Evolutionary conservation across 2,329 filamentous ascomycete species (phyloP).

Genomic region (Talaromyces sp.): DNA sequence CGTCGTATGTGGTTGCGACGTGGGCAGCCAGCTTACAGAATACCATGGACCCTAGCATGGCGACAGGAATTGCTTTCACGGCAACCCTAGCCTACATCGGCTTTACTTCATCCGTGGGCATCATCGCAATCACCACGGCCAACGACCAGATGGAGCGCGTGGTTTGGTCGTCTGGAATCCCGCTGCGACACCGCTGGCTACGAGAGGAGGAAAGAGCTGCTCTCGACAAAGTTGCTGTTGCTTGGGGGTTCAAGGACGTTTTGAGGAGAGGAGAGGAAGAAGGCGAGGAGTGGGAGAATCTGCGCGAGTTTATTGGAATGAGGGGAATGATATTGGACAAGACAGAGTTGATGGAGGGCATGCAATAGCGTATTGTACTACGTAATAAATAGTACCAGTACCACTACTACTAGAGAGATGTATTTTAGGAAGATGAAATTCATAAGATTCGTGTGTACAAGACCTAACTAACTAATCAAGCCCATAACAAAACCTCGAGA

Average conservation of each 20-base stretch:
- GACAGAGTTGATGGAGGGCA: constrained; percentile 86
- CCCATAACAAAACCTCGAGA: neutral
- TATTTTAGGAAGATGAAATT: neutral
- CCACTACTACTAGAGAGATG: too few relatives aligned
- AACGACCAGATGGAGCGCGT: constrained; percentile 96
- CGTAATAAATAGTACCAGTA: too few relatives aligned
- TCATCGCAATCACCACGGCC: constrained; percentile 76
- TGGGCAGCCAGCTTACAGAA: constrained; percentile 62
- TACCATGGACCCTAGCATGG: constrained; percentile 68
- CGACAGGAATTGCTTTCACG: constrained; percentile 71
- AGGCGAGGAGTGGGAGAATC: constrained; percentile 78
- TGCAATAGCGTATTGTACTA: constrained; percentile 54
- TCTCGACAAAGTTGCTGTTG: constrained; percentile 75
- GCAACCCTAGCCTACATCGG: constrained; percentile 79
- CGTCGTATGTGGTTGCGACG: constrained; percentile 60
- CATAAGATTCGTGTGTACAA: constrained; percentile 3
- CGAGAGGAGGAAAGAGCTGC: constrained; percentile 85
- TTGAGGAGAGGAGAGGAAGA: constrained; percentile 83
- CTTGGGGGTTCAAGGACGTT: constrained; percentile 84
- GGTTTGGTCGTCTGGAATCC: constrained; percentile 79
- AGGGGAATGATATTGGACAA: constrained; percentile 87
- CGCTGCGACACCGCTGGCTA: constrained; percentile 75
- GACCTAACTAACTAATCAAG: constrained; percentile 12
- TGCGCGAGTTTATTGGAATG: constrained; percentile 75
- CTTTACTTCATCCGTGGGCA: constrained; percentile 73